These are phyloP conservation scores for Aspergillus amoenus DNA, from an alignment of 2,329 filamentous ascomycete genomes.

Conservation along the genomic window DNA sequence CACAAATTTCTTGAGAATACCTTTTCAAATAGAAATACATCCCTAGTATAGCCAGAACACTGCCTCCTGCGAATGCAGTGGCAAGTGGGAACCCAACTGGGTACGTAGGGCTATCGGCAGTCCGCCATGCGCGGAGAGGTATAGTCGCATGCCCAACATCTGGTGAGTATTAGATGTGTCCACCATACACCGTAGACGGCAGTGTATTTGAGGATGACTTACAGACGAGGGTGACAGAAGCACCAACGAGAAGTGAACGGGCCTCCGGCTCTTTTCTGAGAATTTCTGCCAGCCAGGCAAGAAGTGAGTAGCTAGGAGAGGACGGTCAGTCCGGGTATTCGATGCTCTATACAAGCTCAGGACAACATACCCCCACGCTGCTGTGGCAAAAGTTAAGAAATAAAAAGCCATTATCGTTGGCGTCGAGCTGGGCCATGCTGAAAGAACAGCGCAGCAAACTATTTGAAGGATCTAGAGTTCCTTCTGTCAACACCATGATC, in stretches of 20 bases:
- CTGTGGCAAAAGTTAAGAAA: conserved; percentile 21
- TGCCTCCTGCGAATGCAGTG: conserved; percentile 16
- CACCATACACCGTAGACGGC: not conserved
- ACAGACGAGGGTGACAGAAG: conserved; percentile 21
- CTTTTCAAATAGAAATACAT: conserved; percentile 9
- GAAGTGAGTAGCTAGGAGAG: conserved; percentile 11
- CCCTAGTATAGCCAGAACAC: conserved; percentile 7
- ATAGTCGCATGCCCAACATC: conserved; percentile 22
- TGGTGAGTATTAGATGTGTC: not conserved
- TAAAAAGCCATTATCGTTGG: conserved; percentile 18
- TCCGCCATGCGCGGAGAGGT: conserved; percentile 20
- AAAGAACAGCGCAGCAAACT: conserved; percentile 8
- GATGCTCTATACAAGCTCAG: not conserved
- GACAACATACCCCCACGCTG: conserved; percentile 13
- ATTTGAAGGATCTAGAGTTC: conserved; percentile 6
- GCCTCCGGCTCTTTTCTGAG: conserved; percentile 19
- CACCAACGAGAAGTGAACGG: conserved; percentile 18
- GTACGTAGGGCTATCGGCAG: conserved; percentile 18
- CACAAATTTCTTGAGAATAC: not conserved
- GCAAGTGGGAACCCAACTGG: conserved; percentile 21
- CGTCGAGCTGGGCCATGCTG: conserved; percentile 11
- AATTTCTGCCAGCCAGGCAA: conserved; percentile 20
- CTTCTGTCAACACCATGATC: not conserved
- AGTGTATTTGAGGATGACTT: not conserved
- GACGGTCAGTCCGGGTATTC: not conserved